A percentile compares a stretch with the other conserved stretches of the same genome.
These are phyloP conservation scores for Baeospora myosura DNA, from an alignment of 1,284 basidiomycete genomes.

Conservation along the genomic window DNA sequence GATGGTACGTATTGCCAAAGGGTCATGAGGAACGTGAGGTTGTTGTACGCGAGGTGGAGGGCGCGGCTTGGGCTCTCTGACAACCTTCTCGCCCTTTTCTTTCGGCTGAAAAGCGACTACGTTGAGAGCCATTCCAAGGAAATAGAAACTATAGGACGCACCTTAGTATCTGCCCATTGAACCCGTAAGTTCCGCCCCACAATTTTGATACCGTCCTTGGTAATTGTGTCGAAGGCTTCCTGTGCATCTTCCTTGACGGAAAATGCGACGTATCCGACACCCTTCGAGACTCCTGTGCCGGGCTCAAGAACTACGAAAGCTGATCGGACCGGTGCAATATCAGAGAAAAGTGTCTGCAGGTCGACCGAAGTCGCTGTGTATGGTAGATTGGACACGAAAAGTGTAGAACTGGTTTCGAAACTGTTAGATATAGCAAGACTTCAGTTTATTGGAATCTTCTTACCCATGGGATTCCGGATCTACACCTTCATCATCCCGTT, in stretches of 20 bases:
- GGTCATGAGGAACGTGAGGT: conserved; percentile 46
- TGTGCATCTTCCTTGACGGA: conserved; percentile 86
- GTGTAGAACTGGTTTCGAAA: conserved; percentile 43
- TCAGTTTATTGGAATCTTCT: conserved; percentile 11
- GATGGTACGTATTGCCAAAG: conserved; percentile 74
- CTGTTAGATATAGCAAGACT: conserved; percentile 3
- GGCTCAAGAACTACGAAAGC: conserved; percentile 89
- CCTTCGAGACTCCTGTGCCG: conserved; percentile 81
- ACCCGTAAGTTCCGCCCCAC: conserved; percentile 68
- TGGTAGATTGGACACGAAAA: conserved; percentile 82
- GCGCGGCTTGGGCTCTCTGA: conserved; percentile 33
- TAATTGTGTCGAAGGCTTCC: conserved; percentile 57
- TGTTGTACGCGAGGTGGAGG: conserved; percentile 25
- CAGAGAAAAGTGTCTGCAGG: conserved; percentile 88
- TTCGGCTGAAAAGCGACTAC: conserved; percentile 24
- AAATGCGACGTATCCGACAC: conserved; percentile 97
- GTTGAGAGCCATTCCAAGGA: conserved; percentile 2
- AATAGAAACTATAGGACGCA: too few relatives aligned
- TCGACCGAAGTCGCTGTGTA: conserved; percentile 88
- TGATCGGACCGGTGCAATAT: conserved; percentile 88
- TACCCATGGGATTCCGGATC: conserved; percentile 38
- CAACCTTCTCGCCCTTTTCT: conserved; percentile 26
- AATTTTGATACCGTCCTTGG: conserved; percentile 46
- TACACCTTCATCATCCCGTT: conserved; percentile 31
- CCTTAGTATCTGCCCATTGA: conserved; percentile 77